Base-by-base conservation (phyloP, 352 stramenopile genomes). In the Phytopythium chamaehyphon region DNA sequence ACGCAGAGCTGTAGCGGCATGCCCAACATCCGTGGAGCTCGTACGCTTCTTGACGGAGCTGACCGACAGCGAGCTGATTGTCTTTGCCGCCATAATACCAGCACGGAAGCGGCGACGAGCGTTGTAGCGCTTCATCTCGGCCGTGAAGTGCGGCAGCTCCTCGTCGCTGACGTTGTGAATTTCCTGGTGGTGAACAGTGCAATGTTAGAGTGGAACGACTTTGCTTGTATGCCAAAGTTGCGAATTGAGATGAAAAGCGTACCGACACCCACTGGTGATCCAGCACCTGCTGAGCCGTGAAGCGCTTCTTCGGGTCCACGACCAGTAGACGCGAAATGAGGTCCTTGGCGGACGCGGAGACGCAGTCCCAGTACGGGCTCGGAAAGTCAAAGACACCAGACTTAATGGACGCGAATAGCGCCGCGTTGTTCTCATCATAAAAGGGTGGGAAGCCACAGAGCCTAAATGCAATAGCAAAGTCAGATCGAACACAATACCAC, bases 371-470 rank as follows among this genome's bases (percentile, higher is more conserved):
- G 70, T 98, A 98, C 14, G 95, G 90, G 47, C 76, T 94, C 28
- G 84, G 82, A 60, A 95, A 98, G 57, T 96, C 86, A 66, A 95
- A 98, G 47, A 88, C 75, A 18, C 88, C 93, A 35, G 71, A 83
- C 54, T 93, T 90, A 71, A 97, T 96, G 21, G 72, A 85, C 51
- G 85, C 81, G 58, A 96, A 96, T n/a, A 96, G 59, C 11, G 77
- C 82, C 11, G 79, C 77, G 50, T 94, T 96, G 73, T 96, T 88
- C 45, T 97, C 89, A 58, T 97, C 86, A 69, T 98, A 97, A 69
- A 99, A 99, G 2, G 96, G 96, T 26, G 96, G 96, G 45, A 96
- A 97, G 6, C 96, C 96, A 49, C 88, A 98, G 21, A 93, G 51
- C 22, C 63, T 47, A 96, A 52, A 10, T 14, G 4, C 40, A 39